A percentile compares a stretch with the other conserved stretches of the same genome.
phyloP scores from a whole-genome alignment of 768 basidiomycete species.

The Coprinopsis sp. region DNA sequence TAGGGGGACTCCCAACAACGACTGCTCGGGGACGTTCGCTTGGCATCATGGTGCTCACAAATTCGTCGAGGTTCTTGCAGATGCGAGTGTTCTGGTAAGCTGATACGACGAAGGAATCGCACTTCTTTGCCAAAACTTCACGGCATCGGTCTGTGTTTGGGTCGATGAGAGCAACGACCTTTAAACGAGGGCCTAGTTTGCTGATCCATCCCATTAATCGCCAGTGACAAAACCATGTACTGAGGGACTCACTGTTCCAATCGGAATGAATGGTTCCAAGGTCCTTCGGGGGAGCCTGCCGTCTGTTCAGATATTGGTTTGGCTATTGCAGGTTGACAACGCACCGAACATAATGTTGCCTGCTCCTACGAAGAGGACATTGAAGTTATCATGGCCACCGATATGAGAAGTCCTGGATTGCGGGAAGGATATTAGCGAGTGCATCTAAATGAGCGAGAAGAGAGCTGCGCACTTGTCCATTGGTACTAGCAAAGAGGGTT shows the following conservation, averaged over 20 bases:
- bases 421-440: conserved; percentile 11
- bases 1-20: conserved; percentile 89
- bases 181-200: conserved; percentile 93
- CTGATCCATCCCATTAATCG: conserved; percentile 30
- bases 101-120: conserved; percentile 87
- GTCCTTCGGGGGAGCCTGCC: conserved; percentile 82
- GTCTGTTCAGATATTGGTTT: background rate
- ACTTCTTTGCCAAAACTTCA: conserved; percentile 81
- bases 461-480: conserved; percentile 72
- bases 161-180: conserved; percentile 92
- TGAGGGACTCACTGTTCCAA: conserved; percentile 66
- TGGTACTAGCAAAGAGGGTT: conserved; percentile 68
- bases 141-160: conserved; percentile 80
- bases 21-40: conserved; percentile 73
- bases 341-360: conserved; percentile 98
- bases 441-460: conserved; percentile 7
- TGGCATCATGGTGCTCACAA: conserved; percentile 62
- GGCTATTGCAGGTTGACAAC: conserved; percentile 1
- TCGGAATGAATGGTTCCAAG: conserved; percentile 92
- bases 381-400: conserved; percentile 72
- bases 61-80: conserved; percentile 84
- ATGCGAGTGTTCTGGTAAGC: conserved; percentile 88
- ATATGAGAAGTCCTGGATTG: conserved; percentile 42
- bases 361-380: conserved; percentile 92
- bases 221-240: conserved; percentile 8